These are phyloP conservation scores for Phylloporus sp. DNA, from an alignment of 768 basidiomycete species.

Conservation along the genomic window DNA sequence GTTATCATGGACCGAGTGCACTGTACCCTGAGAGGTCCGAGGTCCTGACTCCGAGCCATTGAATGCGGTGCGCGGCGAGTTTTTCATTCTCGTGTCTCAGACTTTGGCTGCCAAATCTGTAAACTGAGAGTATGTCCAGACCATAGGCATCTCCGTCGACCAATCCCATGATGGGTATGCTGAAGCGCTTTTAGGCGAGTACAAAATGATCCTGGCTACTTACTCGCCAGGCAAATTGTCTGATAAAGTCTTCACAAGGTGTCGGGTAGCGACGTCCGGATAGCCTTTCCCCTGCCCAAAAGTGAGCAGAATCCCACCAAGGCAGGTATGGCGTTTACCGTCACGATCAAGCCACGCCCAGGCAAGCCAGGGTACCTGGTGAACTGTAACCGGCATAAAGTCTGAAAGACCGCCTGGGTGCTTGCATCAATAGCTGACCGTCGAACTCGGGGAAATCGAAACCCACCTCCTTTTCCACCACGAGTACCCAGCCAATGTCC, in stretches of 20 bases:
- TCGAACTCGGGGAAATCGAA: not conserved
- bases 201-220: constrained; percentile 3
- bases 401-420: constrained; percentile 87
- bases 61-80: constrained; percentile 61
- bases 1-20: not conserved
- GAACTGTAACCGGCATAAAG: constrained; percentile 59
- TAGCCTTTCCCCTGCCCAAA: constrained; percentile 88
- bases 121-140: constrained; percentile 85
- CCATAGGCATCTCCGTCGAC: constrained; percentile 94
- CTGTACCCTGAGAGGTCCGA: constrained; percentile 63
- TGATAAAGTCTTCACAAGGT: constrained; percentile 71
- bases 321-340: constrained; percentile 40
- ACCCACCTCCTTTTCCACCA: constrained; percentile 90
- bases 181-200: constrained; percentile 27
- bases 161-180: constrained; percentile 70
- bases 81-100: constrained; percentile 67
- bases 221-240: constrained; percentile 60
- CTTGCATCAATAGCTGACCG: constrained; percentile 1
- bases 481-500: constrained; percentile 67
- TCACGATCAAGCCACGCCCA: constrained; percentile 71
- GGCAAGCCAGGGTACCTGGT: constrained; percentile 44
- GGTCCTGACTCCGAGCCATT: constrained; percentile 76
- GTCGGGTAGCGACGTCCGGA: constrained; percentile 88
- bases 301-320: constrained; percentile 4
- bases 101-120: constrained; percentile 69